Conservation (phyloP, 768 basidiomycete genomes). For the Mycena crocata region DNA sequence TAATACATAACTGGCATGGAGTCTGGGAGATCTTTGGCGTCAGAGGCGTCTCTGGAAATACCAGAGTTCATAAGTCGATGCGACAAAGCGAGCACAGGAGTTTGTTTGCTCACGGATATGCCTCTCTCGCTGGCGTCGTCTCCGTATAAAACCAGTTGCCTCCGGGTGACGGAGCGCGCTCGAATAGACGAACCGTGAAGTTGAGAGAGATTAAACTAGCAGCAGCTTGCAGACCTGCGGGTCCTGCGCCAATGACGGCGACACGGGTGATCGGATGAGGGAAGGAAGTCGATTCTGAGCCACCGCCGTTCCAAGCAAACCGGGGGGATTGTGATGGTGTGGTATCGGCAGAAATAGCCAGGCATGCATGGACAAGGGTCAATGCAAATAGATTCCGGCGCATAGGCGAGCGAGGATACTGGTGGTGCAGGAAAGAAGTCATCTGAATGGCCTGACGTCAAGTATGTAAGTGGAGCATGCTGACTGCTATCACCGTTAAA, state of each 20-base stretch:
- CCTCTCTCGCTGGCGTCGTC: slow-evolving; percentile 29
- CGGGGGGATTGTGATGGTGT: too few relatives aligned
- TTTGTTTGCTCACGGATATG: slow-evolving; percentile 35
- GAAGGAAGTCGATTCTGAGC: background rate
- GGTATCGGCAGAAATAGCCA: too few relatives aligned
- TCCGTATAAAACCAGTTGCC: slow-evolving; percentile 38
- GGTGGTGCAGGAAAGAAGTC: too few relatives aligned
- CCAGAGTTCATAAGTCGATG: background rate
- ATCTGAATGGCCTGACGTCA: too few relatives aligned
- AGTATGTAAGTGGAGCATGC: too few relatives aligned
- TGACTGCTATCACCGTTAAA: too few relatives aligned
- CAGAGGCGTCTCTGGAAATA: background rate
- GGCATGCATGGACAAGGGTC: too few relatives aligned
- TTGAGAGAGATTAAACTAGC: slow-evolving; percentile 10
- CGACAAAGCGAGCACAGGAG: too few relatives aligned
- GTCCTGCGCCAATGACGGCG: background rate
- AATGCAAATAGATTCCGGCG: too few relatives aligned
- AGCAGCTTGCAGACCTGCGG: slow-evolving; percentile 23
- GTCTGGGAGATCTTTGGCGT: background rate
- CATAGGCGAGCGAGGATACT: too few relatives aligned
- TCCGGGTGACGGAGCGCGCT: slow-evolving; percentile 35
- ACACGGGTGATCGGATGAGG: background rate
- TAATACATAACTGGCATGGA: slow-evolving; percentile 23
- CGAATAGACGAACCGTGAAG: slow-evolving; percentile 35
- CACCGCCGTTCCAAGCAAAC: background rate